Percentiles rank a stretch among this genome's conserved stretches.
phyloP scores from a whole-genome alignment of 148 eudicot species.

The Vaccinium macrocarpon region DNA sequence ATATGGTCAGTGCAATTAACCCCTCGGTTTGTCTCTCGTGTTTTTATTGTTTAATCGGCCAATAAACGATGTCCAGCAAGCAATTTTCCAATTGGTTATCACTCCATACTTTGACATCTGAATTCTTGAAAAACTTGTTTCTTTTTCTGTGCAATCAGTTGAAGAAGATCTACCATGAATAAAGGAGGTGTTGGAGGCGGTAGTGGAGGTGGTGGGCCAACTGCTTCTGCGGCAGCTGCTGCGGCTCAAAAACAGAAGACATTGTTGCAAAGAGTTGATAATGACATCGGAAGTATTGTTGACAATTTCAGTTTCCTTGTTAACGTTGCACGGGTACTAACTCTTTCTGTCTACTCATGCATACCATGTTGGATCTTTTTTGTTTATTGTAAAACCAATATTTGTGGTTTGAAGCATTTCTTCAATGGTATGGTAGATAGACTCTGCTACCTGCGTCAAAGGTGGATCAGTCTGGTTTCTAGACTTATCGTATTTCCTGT shows the following conservation, averaged over 20 bases:
- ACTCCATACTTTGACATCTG: background rate
- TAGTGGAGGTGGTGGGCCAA: slow-evolving; percentile 69
- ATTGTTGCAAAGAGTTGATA: slow-evolving; percentile 77
- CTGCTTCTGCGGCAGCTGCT: slow-evolving; percentile 72
- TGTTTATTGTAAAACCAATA: background rate
- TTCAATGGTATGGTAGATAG: background rate
- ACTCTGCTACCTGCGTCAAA: background rate
- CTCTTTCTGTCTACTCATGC: background rate
- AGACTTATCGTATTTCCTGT: background rate
- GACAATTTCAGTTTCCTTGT: slow-evolving; percentile 76
- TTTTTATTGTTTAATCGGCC: background rate
- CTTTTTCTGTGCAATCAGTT: background rate
- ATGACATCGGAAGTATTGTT: slow-evolving; percentile 75
- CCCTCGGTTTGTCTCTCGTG: no score
- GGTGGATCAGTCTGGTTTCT: background rate
- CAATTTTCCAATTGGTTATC: background rate
- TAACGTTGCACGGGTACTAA: slow-evolving; percentile 63
- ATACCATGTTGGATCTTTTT: background rate
- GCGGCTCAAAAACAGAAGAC: slow-evolving; percentile 89
- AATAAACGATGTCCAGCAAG: background rate
- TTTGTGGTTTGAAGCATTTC: background rate
- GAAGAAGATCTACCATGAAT: slow-evolving; percentile 41
- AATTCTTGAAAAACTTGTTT: background rate
- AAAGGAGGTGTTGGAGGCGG: slow-evolving; percentile 64
- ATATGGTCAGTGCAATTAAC: no score